phyloP scores from a whole-genome alignment of 2,329 filamentous ascomycete genomes.

The Ophiostoma quercus region DNA sequence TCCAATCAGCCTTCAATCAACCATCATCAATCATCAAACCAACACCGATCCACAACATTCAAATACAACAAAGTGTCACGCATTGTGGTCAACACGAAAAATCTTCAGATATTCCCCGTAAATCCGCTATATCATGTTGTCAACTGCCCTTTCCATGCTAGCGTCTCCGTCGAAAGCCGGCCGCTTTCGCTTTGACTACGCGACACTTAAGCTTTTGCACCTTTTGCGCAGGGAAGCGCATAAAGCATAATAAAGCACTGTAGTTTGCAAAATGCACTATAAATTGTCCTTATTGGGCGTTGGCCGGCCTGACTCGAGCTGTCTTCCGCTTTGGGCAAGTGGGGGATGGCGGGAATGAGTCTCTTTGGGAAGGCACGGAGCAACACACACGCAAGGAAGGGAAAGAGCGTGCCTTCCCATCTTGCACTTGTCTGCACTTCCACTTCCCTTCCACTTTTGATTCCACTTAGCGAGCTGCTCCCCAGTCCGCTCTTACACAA shows the following conservation, averaged over 20 bases:
- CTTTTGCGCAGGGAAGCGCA: neutral
- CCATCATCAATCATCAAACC: neutral
- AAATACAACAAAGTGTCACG: constrained; percentile 9
- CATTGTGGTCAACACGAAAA: neutral
- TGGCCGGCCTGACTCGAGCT: constrained; percentile 17
- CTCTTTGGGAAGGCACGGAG: constrained; percentile 15
- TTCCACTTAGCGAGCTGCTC: neutral
- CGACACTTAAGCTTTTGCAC: neutral
- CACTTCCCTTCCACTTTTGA: neutral
- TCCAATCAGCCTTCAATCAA: neutral
- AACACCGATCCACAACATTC: neutral
- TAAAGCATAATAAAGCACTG: constrained; percentile 2
- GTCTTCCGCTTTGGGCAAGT: constrained; percentile 22
- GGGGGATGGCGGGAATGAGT: constrained; percentile 16
- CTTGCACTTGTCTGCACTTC: neutral
- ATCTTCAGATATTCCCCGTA: constrained; percentile 13
- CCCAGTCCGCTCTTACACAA: constrained; percentile 17
- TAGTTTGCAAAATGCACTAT: neutral
- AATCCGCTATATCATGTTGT: neutral
- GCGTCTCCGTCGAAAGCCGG: constrained; percentile 16
- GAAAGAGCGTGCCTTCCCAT: neutral
- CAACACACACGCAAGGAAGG: neutral
- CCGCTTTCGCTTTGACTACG: neutral
- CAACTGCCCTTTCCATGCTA: constrained; percentile 13
- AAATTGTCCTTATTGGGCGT: neutral